Evolutionary conservation across 345 rosid genomes (phyloP), one percentile per base, ranked within the genome.

Genomic region (Bruguiera sexangula): DNA sequence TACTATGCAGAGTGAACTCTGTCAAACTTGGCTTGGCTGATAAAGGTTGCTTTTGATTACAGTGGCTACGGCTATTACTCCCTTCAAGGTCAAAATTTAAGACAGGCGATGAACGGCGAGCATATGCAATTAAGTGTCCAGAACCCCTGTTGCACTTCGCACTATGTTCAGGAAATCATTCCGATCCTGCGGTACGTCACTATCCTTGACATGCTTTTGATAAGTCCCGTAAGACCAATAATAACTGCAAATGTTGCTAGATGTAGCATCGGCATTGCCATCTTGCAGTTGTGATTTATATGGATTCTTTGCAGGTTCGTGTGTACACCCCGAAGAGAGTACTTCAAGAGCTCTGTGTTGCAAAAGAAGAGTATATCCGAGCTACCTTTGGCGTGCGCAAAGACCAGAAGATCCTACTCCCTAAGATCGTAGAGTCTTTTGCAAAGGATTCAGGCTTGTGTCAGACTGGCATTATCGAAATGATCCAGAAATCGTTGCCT

Each of bases 161-260:
- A 18, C 95, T 94, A 63, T 77, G 95, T 69, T 86, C 92, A 32
- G 97, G 97, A 70, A 91, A 84, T 87, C 97, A 91, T 84, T 94
- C 96, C 2, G 97, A 94, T 83, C 98, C 98, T n/a, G 87, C 89
- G 82, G 98, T 94, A 91, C 69, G 73, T 55, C 22, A 30, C 59
- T 57, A 15, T 55, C 78, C 54, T 62, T 69, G 0, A 43, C 50
- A 43, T 43, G 19, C 16, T 43, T 43, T 43, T 13, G 50, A 43
- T 43, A 43, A 13, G 50, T 15, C 50, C 18, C 5, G 19, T 13
- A 13, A 43, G 15, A 43, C 3, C 50, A 13, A 43, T 43, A 43
- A 43, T 43, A 43, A 43, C 50, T 43, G 50, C 18, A 13, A 11
- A 43, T 43, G 50, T 43, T 43, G 16, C 16, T 43, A 43, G 5